Evolutionary conservation across 768 basidiomycete species (phyloP), one percentile per base, ranked within the genome.

Genomic region (Leccinum variicolor): DNA sequence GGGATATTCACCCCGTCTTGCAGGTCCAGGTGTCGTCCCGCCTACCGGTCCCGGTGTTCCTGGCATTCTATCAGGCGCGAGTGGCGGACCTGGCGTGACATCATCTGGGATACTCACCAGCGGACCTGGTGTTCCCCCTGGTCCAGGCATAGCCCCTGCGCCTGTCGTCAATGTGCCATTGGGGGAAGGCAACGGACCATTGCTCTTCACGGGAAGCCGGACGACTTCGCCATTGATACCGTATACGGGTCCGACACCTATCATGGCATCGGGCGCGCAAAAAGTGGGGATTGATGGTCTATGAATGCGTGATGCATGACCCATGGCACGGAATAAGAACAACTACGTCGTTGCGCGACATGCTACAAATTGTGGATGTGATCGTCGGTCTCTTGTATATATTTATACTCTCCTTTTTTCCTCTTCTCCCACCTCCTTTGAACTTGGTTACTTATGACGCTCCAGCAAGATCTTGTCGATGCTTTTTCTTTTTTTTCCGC

Each of bases 111-210:
- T 70, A 57, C 55, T 69, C n/a, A 70, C 68, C 23, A 68, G 66
- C 21, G 68, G 68, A 15, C 68, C 67, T 33, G 68, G 68, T n/a
- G 53, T 70, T 23, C 68, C 68, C 1, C 66, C 66, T 3, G 69
- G 69, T 29, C 67, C 69, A 1, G 69, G 67, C 7, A 71, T 70
- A 28, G 60, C 67, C 0, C 67, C 65, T 54, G 65, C 69, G 1
- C 54, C 66, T 11, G 7, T 54, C 23, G 46, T 58, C 46, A 45
- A 60, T 28, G 52, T 52, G 4, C 41, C 50, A 3, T 3, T 53
- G 5, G 66, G 61, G 25, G 66, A 69, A 26, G 33, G n/a, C 34
- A 48, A 15, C 9, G 51, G 39, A 6, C 29, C 55, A 4, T 48
- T 61, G 26, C 48, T 65, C 17, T 69, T 68, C 19, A 13, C 52